These are phyloP conservation scores for Aspergillus saccharolyticus DNA, from an alignment of 495 filamentous ascomycete species.

Conservation along the genomic window DNA sequence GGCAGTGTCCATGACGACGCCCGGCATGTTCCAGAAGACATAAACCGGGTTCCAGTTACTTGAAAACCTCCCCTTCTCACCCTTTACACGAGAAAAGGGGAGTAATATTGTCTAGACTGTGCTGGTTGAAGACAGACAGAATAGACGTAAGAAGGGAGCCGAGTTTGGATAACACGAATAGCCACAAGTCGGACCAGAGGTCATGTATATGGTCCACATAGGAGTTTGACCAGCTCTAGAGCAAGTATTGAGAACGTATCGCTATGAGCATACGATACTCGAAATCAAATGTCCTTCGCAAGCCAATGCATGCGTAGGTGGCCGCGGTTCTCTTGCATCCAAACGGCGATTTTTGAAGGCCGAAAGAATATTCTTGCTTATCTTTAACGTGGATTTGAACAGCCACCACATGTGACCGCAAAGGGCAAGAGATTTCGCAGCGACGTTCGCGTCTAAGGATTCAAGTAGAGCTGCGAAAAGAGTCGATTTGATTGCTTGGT, in stretches of 20 bases:
- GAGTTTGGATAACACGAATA: not conserved
- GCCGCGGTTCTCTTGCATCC: not conserved
- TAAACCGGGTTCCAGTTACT: slow-evolving; percentile 7
- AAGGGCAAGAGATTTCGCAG: not conserved
- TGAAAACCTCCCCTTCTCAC: slow-evolving; percentile 29
- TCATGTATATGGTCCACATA: not conserved
- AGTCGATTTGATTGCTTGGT: not conserved
- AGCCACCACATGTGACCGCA: not conserved
- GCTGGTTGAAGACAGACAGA: slow-evolving; percentile 17
- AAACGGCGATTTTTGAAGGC: not conserved
- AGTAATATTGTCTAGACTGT: slow-evolving; percentile 19
- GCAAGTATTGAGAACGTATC: not conserved
- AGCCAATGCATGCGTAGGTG: not conserved
- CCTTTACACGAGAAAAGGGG: slow-evolving; percentile 27
- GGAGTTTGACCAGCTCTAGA: not conserved
- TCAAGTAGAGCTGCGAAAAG: not conserved
- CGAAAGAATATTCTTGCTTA: no score
- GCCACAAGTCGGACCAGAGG: not conserved
- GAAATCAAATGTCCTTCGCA: not conserved
- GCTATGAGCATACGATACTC: not conserved
- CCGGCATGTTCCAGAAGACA: slow-evolving; percentile 37
- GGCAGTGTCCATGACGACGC: slow-evolving; percentile 43
- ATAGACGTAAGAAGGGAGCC: slow-evolving; percentile 31
- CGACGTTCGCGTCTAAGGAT: not conserved
- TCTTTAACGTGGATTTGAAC: not conserved